Percentiles rank a stretch among this genome's conserved stretches.
These are phyloP conservation scores for Colletotrichum plurivorum DNA, from an alignment of 2,329 filamentous ascomycete species.

Conservation along the genomic window DNA sequence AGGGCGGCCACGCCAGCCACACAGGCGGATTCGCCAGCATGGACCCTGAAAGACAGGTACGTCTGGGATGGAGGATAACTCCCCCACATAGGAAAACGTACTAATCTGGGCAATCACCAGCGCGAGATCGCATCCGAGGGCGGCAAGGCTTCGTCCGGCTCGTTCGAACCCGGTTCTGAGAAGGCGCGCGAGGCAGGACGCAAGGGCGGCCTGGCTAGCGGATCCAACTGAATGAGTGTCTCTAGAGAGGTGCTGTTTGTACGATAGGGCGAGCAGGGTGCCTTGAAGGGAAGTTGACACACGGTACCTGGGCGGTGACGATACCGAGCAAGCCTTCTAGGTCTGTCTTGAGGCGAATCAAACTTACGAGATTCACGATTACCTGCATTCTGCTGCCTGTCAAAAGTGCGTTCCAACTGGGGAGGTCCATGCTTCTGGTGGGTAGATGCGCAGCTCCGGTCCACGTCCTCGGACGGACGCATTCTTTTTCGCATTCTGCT, in stretches of 20 bases:
- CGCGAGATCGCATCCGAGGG: conserved; percentile 69
- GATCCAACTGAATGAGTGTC: background rate
- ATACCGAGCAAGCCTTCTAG: background rate
- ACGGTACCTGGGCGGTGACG: background rate
- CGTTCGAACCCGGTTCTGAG: conserved; percentile 67
- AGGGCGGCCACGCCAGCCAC: conserved; percentile 57
- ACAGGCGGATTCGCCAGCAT: conserved; percentile 56
- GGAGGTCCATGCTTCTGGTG: background rate
- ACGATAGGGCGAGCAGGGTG: conserved; percentile 5
- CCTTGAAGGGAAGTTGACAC: background rate
- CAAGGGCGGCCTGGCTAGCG: conserved; percentile 60
- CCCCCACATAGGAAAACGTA: background rate
- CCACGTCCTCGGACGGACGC: background rate
- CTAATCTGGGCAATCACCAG: conserved; percentile 47
- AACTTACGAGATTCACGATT: background rate
- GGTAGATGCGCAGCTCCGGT: background rate
- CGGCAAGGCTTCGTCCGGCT: conserved; percentile 66
- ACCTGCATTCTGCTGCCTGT: too few relatives aligned
- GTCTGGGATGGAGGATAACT: conserved; percentile 41
- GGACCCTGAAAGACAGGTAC: conserved; percentile 57
- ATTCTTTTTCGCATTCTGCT: too few relatives aligned
- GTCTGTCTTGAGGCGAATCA: conserved; percentile 2
- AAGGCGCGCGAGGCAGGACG: conserved; percentile 66
- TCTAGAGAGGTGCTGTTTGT: background rate
- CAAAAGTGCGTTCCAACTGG: too few relatives aligned